Base-by-base conservation (phyloP, 2,329 filamentous ascomycete genomes). In the Scopulariopsis brevicaulis region DNA sequence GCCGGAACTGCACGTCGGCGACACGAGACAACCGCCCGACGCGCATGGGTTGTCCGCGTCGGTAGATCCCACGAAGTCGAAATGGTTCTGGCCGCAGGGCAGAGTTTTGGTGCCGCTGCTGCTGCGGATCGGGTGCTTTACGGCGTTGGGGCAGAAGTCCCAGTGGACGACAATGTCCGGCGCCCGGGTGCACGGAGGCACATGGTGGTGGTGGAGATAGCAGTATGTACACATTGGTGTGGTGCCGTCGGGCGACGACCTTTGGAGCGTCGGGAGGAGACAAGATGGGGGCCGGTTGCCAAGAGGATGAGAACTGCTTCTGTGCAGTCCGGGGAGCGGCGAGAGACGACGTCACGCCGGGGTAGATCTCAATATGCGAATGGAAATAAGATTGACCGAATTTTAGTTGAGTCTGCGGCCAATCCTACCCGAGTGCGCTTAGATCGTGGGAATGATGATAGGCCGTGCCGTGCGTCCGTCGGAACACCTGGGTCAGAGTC, bases 201-300 rank as follows among this genome's bases (percentile, higher is more conserved):
- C 63, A 62, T 79, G 78, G 64, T 81, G 78, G 64, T 78, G 73
- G 63, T 81, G 77, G 50, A 78, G 69, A 63, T 76, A 76, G 61
- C 76, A 74, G 66, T 74, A 75, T 60, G 70, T 73, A 63, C 78
- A 81, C 79, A 81, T 81, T 18, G 40, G 7, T n/a, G n/a, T 46
- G 15, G 14, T 46, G n/a, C n/a, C 8, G 28, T 8, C 28, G 28
- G 28, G 28, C 28, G 8, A 32, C 4, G 8, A 18, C 2, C 40
- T 14, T n/a, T 46, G 40, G 40, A 3, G 37, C 4, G 12, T 43
- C 37, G 4, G 37, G 37, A 7, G 40, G 40, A n/a, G n/a, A 14
- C 40, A n/a, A 6, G 7, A 18, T 14, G 18, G 11, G 18, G 7
- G 40, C 3, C 7, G 7, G 40, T n/a, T 46, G 40, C 40, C 4